phyloP scores from a whole-genome alignment of 139 green algal species.

The Desmodesmus armatus region DNA sequence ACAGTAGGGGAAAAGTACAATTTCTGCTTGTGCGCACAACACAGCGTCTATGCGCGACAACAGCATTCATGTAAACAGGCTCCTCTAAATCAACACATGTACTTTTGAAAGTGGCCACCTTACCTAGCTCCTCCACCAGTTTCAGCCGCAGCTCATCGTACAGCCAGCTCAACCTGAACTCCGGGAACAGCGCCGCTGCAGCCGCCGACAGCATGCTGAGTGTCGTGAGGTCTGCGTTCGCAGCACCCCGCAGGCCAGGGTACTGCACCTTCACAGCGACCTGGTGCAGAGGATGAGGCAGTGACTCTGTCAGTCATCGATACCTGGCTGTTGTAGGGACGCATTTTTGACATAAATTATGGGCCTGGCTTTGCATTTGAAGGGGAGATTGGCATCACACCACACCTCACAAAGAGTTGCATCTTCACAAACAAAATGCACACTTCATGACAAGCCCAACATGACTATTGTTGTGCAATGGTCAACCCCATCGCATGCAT shows the following conservation, averaged over 20 bases:
- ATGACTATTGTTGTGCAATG: too few species aligned
- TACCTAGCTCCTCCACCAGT: slow-evolving; percentile 83
- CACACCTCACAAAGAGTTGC: too few species aligned
- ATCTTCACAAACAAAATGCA: too few species aligned
- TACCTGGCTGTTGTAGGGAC: neutral
- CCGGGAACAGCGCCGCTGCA: slow-evolving; percentile 61
- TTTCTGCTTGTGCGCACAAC: too few species aligned
- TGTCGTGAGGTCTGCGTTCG: slow-evolving; percentile 78
- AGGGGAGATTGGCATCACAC: too few species aligned
- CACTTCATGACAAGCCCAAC: too few species aligned
- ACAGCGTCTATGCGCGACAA: too few species aligned
- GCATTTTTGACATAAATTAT: neutral
- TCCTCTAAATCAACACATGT: neutral
- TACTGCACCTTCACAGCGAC: slow-evolving; percentile 91
- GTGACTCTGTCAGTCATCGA: slow-evolving; percentile 77
- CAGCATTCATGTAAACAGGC: neutral
- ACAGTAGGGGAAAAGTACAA: too few species aligned
- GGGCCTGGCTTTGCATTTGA: too few species aligned
- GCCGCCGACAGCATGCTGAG: slow-evolving; percentile 57
- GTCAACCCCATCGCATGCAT: too few species aligned
- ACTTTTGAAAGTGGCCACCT: neutral
- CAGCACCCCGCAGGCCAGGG: slow-evolving; percentile 67
- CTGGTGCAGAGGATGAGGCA: too few species aligned
- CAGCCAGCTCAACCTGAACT: slow-evolving; percentile 72
- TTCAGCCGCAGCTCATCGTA: slow-evolving; percentile 76